Conservation (phyloP, 257 asterid genomes). For the Solanum dulcamara region DNA sequence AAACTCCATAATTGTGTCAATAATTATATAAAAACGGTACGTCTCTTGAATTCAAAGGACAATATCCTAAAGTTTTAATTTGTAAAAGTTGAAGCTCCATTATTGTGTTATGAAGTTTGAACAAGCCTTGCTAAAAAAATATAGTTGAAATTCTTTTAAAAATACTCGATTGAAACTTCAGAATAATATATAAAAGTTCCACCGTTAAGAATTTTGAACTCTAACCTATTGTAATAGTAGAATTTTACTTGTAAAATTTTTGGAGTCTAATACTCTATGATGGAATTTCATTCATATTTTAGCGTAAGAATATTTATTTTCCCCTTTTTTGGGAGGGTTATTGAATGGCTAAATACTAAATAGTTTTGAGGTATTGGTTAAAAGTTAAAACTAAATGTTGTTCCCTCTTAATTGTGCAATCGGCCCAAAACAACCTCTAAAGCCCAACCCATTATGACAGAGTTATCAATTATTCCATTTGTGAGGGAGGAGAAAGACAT, state of each 20-base stretch:
- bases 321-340: neutral
- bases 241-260: neutral
- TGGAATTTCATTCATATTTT: neutral
- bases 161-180: neutral
- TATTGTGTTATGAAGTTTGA: neutral
- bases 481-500: neutral
- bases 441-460: neutral
- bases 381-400: neutral
- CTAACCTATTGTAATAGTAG: neutral
- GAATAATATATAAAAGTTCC: neutral
- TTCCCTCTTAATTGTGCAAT: neutral
- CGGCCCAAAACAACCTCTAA: neutral
- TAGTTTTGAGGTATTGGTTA: neutral
- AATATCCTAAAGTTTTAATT: neutral
- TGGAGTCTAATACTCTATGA: neutral
- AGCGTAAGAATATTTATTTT: neutral
- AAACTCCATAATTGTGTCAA: neutral
- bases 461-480: neutral
- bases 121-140: neutral
- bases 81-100: neutral
- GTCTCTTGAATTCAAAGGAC: neutral
- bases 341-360: neutral
- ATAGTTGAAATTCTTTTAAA: fast-evolving
- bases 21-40: neutral
- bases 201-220: neutral